Conservation (phyloP, 306 rosid species). For the Luffa acutangula region DNA sequence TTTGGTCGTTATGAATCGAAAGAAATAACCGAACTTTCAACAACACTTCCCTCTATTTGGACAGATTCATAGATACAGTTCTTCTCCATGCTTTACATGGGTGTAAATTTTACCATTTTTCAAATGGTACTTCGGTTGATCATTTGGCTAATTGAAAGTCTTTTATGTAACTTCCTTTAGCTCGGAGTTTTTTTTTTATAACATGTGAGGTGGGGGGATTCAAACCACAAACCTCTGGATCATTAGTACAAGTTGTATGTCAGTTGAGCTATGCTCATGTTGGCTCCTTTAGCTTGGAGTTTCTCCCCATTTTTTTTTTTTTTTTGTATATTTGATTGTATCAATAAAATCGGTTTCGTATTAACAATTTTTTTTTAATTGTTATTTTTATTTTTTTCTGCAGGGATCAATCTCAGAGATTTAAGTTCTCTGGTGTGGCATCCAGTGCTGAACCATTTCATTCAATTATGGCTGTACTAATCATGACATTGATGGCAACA, state of each 20-base stretch:
- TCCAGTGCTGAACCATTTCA: slow-evolving; percentile 1
- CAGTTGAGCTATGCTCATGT: no score
- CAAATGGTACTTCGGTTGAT: neutral
- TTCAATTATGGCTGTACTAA: neutral
- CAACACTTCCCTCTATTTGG: neutral
- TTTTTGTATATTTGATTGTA: neutral
- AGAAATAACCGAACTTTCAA: neutral
- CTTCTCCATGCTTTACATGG: neutral
- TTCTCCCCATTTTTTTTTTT: neutral
- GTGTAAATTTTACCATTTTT: neutral
- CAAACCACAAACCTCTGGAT: no score
- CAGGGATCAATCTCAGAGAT: slow-evolving; percentile 84
- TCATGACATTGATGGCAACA: slow-evolving; percentile 1
- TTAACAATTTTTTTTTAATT: neutral
- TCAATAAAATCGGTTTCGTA: neutral
- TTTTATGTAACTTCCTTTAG: neutral
- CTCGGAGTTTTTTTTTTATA: neutral
- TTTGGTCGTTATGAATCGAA: neutral
- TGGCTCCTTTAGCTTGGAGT: no score
- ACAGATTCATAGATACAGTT: neutral
- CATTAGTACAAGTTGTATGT: no score
- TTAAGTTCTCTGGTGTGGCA: slow-evolving; percentile 41
- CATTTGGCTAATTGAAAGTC: no score
- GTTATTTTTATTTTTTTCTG: slow-evolving; percentile 18
- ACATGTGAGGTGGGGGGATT: no score